Evolutionary conservation across 805 yeast species (phyloP).

Genomic region (Monosporozyma siamensis): DNA sequence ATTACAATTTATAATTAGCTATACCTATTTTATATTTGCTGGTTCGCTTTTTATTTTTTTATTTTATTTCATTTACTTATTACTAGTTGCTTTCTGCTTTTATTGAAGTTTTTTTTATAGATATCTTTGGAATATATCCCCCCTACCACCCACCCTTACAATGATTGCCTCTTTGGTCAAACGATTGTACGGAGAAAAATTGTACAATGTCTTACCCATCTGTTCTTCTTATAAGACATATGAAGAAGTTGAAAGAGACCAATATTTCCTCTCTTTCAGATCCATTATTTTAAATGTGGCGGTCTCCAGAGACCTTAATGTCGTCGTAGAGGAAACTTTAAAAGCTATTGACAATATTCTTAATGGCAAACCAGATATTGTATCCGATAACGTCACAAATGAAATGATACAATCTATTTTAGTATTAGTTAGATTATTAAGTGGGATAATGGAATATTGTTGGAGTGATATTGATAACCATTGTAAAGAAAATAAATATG

Average conservation of each 20-base stretch:
- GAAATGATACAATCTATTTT: constrained; percentile 22
- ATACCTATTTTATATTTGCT: too few species aligned
- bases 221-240: constrained; percentile 16
- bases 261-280: constrained; percentile 18
- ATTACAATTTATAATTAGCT: too few species aligned
- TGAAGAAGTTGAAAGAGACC: constrained; percentile 18
- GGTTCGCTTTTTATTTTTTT: too few species aligned
- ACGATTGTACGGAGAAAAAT: constrained; percentile 18
- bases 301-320: constrained; percentile 14
- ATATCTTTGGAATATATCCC: too few species aligned
- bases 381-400: constrained; percentile 7
- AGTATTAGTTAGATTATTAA: constrained; percentile 32
- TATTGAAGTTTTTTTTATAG: too few species aligned
- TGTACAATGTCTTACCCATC: constrained; percentile 20
- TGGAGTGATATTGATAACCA: constrained; percentile 28
- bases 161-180: constrained; percentile 9
- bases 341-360: constrained; percentile 16
- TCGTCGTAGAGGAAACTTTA: constrained; percentile 12
- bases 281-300: constrained; percentile 20
- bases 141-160: too few species aligned
- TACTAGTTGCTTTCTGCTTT: too few species aligned
- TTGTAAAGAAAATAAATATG: constrained; percentile 13
- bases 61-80: too few species aligned
- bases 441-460: constrained; percentile 33
- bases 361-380: constrained; percentile 9